Base-by-base conservation (phyloP, 2,329 filamentous ascomycete species). In the Hypocrella siamensis region DNA sequence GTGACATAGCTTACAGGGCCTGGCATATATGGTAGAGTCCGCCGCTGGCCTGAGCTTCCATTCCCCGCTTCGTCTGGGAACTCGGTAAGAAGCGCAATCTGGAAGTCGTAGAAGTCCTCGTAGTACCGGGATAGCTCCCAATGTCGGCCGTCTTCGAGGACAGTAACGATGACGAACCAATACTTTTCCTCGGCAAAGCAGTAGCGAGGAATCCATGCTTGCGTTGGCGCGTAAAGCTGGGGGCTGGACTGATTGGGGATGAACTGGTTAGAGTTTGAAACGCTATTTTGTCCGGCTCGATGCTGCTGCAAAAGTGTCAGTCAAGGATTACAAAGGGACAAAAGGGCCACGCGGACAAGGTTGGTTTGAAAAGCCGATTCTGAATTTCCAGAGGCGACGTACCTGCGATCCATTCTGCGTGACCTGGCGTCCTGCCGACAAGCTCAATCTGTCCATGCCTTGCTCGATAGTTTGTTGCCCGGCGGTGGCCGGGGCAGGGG, bases 71-170 rank as follows among this genome's bases (percentile, higher is more conserved):
- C 90, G 22, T 81, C 75, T 16, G 90, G 88, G 48, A 94, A 96
- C 41, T 77, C 83, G 28, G 85, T 88, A 30, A 98, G 71, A 7
- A 98, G 74, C 19, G 85, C 83, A 48, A 96, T 96, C 53, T 98
- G 90, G 53, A 96, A 88, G 54, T 96, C 90, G 58, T 96, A 98
- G 51, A 98, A 98, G 58, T 96, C 90, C 53, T 96, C 85, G 49
- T 98, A 98, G 49, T 93, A 90, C 40, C 90, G 75, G 25, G 84
- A 88, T 31, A 98, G 61, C 51, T 94, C 86, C 85, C 86, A 96
- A 48, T 82, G 78, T 29, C 82, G 71, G 30, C 85, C 86, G 49
- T 96, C 86, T 48, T 93, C 84, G 54, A 96, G 72, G 45, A 78
- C 70, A 17, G 82, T 84, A 53, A 94, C 86, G 36, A 98, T 88